A percentile compares a stretch with the other conserved stretches of the same genome.
phyloP scores from a whole-genome alignment of 306 rosid genomes.

The Luffa acutangula region DNA sequence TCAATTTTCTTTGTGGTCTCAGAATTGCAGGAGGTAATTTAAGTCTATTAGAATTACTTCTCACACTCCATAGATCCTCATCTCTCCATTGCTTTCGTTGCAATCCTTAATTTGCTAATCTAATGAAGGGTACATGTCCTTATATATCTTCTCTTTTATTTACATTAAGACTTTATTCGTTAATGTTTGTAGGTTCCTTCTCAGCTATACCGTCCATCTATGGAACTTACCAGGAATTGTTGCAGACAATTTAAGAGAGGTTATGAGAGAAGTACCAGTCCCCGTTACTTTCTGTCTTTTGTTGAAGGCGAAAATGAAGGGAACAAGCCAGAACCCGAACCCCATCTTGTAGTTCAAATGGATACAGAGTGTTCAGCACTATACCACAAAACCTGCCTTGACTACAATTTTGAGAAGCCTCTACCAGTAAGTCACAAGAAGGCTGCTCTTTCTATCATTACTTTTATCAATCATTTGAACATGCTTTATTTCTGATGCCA shows the following conservation, averaged over 20 bases:
- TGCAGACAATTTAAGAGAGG: constrained; percentile 74
- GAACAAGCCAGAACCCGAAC: constrained; percentile 30
- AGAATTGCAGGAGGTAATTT: constrained; percentile 56
- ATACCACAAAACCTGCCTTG: constrained; percentile 72
- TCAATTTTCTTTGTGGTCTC: constrained; percentile 63
- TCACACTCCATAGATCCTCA: not conserved
- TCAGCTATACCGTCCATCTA: constrained; percentile 53
- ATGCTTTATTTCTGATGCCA: not conserved
- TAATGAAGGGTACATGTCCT: not conserved
- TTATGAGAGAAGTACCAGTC: constrained; percentile 45
- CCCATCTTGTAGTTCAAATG: constrained; percentile 73
- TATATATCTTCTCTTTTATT: not conserved
- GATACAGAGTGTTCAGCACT: constrained; percentile 77
- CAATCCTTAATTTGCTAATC: not conserved
- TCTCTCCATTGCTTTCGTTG: not conserved
- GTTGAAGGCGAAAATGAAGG: constrained; percentile 28
- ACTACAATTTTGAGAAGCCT: constrained; percentile 67
- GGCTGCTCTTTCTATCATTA: not conserved
- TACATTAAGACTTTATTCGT: not conserved
- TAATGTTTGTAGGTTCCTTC: constrained; percentile 42
- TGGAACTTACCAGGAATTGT: constrained; percentile 43
- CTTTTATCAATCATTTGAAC: not conserved
- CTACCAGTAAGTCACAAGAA: constrained; percentile 36
- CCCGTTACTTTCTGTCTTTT: constrained; percentile 63
- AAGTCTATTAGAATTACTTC: not conserved